These are phyloP conservation scores for Shiraia sp. DNA, from an alignment of 2,329 filamentous ascomycete genomes.

Conservation along the genomic window DNA sequence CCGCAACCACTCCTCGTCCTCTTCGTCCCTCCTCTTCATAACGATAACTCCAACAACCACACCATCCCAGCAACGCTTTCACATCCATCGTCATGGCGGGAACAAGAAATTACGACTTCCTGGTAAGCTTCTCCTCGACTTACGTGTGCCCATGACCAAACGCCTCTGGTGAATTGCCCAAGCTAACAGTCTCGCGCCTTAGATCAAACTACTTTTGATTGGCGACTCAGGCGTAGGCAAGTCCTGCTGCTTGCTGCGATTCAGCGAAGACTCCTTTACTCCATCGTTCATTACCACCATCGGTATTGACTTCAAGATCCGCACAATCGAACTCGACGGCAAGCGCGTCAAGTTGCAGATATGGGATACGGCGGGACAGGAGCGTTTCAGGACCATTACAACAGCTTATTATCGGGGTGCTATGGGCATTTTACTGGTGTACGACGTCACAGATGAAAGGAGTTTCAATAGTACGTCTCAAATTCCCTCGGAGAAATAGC, in stretches of 20 bases:
- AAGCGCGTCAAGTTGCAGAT: slow-evolving; percentile 99
- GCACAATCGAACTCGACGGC: slow-evolving; percentile 97
- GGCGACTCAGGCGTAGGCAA: slow-evolving; percentile 96
- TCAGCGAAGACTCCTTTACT: slow-evolving; percentile 97
- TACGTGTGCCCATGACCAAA: no score
- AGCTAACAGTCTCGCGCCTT: slow-evolving; percentile 12
- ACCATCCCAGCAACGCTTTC: slow-evolving; percentile 3
- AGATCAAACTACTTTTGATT: slow-evolving; percentile 97
- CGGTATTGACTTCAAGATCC: slow-evolving; percentile 99
- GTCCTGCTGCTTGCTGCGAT: slow-evolving; percentile 93
- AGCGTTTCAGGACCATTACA: slow-evolving; percentile 97
- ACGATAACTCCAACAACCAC: slow-evolving; percentile 4
- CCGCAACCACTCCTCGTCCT: slow-evolving; percentile 2
- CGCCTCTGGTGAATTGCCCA: no score
- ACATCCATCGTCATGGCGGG: slow-evolving; percentile 71
- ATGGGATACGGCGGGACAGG: slow-evolving; percentile 98
- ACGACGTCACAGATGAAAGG: slow-evolving; percentile 96
- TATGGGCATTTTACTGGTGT: slow-evolving; percentile 97
- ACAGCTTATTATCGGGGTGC: slow-evolving; percentile 98
- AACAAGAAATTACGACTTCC: slow-evolving; percentile 98
- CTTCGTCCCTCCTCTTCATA: not conserved
- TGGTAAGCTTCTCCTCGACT: slow-evolving; percentile 64
- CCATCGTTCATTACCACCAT: slow-evolving; percentile 99
- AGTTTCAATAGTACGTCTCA: slow-evolving; percentile 83
- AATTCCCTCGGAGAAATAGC: not conserved